phyloP scores from a whole-genome alignment of 2,329 filamentous ascomycete genomes.

The Lachnellula hyalina region DNA sequence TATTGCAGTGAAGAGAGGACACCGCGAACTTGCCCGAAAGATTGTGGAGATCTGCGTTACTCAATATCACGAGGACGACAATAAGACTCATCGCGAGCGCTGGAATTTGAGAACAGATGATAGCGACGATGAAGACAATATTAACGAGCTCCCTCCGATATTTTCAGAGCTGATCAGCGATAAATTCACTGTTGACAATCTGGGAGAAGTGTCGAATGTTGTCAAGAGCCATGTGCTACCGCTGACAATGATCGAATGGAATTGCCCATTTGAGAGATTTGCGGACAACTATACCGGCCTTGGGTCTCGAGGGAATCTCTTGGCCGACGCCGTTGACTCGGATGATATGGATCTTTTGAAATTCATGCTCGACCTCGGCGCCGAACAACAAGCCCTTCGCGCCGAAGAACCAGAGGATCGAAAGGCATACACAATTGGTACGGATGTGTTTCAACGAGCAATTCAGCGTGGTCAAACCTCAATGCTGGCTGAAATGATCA shows the following conservation, averaged over 20 bases:
- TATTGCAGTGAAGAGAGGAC: slow-evolving; percentile 61
- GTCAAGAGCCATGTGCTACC: slow-evolving; percentile 61
- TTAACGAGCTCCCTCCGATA: slow-evolving; percentile 36
- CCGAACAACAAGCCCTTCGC: slow-evolving; percentile 22
- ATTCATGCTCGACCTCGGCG: slow-evolving; percentile 24
- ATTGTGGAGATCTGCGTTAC: slow-evolving; percentile 66
- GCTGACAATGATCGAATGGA: slow-evolving; percentile 43
- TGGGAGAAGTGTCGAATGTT: slow-evolving; percentile 63
- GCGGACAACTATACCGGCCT: slow-evolving; percentile 22
- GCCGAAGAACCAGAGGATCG: slow-evolving; percentile 21
- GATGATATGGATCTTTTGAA: slow-evolving; percentile 26
- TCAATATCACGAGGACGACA: slow-evolving; percentile 56
- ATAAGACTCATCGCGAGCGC: slow-evolving; percentile 17
- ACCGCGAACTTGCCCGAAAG: slow-evolving; percentile 56
- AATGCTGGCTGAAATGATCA: slow-evolving; percentile 60
- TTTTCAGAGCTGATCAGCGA: slow-evolving; percentile 56
- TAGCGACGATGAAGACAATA: slow-evolving; percentile 27
- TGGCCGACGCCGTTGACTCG: slow-evolving; percentile 19
- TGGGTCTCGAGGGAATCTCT: slow-evolving; percentile 5
- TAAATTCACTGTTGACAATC: slow-evolving; percentile 68
- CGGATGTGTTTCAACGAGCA: slow-evolving; percentile 39
- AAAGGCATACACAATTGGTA: slow-evolving; percentile 27
- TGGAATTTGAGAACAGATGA: slow-evolving; percentile 41
- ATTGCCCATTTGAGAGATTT: slow-evolving; percentile 31
- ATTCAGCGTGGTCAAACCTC: slow-evolving; percentile 46